These are phyloP conservation scores for Apophysomyces variabilis DNA, from an alignment of 371 early-diverging fungal species.

Conservation along the genomic window DNA sequence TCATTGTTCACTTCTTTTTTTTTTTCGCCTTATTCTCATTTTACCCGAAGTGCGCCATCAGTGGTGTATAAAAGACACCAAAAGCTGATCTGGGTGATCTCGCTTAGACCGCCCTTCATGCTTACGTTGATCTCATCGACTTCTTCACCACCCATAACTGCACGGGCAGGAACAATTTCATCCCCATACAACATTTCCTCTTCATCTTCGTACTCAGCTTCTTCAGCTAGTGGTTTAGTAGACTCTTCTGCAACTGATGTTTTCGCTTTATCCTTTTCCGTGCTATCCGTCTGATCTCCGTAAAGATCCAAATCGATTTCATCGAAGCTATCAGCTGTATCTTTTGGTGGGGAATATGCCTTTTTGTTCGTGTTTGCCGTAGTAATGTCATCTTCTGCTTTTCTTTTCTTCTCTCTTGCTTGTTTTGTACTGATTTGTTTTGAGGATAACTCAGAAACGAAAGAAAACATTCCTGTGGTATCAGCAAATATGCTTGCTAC, in stretches of 20 bases:
- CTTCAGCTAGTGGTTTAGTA: background rate
- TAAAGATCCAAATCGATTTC: conserved; percentile 72
- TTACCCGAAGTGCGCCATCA: conserved; percentile 34
- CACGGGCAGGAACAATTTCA: conserved; percentile 1
- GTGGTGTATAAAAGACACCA: conserved; percentile 47
- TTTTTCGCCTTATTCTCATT: background rate
- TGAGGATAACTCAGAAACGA: conserved; percentile 31
- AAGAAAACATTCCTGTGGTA: conserved; percentile 53
- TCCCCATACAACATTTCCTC: conserved; percentile 35
- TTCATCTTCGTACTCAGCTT: conserved; percentile 34
- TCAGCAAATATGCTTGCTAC: conserved; percentile 65
- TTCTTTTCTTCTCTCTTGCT: conserved; percentile 31
- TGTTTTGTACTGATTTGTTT: conserved; percentile 16
- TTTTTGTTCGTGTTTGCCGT: conserved; percentile 23
- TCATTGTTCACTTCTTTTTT: background rate
- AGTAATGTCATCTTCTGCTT: conserved; percentile 25
- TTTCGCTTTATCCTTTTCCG: conserved; percentile 10
- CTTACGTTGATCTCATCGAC: conserved; percentile 52
- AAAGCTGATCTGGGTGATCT: conserved; percentile 31
- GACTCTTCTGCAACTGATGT: background rate
- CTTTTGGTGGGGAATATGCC: conserved; percentile 10
- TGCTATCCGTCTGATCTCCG: conserved; percentile 42
- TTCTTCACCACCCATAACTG: conserved; percentile 21
- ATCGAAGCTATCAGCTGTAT: conserved; percentile 45
- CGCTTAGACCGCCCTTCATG: conserved; percentile 32